Evolutionary conservation across 805 yeast species (phyloP).

Genomic region (Suhomyces kilbournensis): DNA sequence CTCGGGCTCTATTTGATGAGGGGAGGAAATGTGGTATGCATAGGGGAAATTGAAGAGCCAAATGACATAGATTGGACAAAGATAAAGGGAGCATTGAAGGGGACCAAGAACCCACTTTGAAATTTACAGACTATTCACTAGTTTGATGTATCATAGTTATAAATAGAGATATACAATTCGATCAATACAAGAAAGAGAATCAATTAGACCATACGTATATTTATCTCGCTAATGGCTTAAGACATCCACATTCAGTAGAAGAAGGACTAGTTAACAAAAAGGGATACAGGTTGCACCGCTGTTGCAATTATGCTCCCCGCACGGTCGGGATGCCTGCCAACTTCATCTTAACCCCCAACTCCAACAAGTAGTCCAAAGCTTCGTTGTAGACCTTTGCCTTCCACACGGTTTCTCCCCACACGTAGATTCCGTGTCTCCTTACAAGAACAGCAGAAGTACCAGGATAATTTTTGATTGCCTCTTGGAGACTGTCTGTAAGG

Average conservation of each 20-base stretch:
- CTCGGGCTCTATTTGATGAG: slow-evolving; percentile 53
- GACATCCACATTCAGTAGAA: background rate
- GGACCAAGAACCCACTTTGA: slow-evolving; percentile 40
- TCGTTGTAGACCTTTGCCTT: slow-evolving; percentile 92
- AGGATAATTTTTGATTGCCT: slow-evolving; percentile 69
- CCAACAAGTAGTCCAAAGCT: slow-evolving; percentile 86
- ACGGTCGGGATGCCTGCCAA: slow-evolving; percentile 54
- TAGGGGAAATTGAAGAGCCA: slow-evolving; percentile 51
- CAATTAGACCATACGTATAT: background rate
- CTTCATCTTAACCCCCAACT: slow-evolving; percentile 80
- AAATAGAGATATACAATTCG: background rate
- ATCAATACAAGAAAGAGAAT: background rate
- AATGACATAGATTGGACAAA: slow-evolving; percentile 40
- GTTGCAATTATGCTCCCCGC: background rate
- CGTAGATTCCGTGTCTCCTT: slow-evolving; percentile 89
- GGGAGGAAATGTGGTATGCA: slow-evolving; percentile 57
- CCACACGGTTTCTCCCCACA: slow-evolving; percentile 94
- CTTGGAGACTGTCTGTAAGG: slow-evolving; percentile 60
- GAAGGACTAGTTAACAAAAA: background rate
- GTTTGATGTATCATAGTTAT: background rate
- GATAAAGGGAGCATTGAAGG: slow-evolving; percentile 34
- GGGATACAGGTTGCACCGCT: background rate
- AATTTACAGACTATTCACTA: background rate
- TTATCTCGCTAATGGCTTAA: background rate
- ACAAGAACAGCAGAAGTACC: slow-evolving; percentile 82